Conservation (phyloP, 306 rosid genomes). For the Medicago arabica region DNA sequence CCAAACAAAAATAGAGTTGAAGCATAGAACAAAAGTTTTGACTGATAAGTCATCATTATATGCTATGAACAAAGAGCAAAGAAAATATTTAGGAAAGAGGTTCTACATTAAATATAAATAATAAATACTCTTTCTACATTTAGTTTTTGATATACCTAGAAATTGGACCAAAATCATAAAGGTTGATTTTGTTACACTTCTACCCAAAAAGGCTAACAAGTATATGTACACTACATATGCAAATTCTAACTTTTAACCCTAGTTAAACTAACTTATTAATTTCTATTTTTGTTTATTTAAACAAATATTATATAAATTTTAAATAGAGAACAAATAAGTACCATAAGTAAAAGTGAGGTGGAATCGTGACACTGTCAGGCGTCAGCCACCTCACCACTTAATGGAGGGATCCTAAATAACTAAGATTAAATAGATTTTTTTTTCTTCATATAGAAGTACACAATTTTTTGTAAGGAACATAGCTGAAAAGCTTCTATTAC, state of each 20-base stretch:
- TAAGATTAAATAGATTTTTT: not conserved
- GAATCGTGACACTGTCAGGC: not conserved
- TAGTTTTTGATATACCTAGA: not conserved
- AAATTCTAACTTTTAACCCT: constrained; percentile 10
- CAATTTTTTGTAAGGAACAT: not conserved
- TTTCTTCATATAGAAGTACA: not conserved
- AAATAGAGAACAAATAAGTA: not conserved
- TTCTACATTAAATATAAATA: too few species aligned
- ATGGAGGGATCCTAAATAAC: not conserved
- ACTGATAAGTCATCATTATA: constrained; percentile 5
- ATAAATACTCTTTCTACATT: too few species aligned
- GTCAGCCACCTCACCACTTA: not conserved
- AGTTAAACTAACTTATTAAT: not conserved
- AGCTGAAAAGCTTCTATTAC: not conserved
- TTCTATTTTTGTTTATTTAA: not conserved
- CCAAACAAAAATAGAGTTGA: constrained; percentile 4
- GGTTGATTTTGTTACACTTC: not conserved
- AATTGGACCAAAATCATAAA: not conserved
- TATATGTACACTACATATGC: not conserved
- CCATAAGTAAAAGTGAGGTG: not conserved
- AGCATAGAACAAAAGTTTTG: constrained; percentile 30
- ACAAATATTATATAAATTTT: not conserved
- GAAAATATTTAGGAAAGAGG: too few species aligned
- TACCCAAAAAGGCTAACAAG: not conserved
- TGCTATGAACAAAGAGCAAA: too few species aligned